phyloP scores from a whole-genome alignment of 2,329 filamentous ascomycete genomes.

The Epicoccum sorghinum region DNA sequence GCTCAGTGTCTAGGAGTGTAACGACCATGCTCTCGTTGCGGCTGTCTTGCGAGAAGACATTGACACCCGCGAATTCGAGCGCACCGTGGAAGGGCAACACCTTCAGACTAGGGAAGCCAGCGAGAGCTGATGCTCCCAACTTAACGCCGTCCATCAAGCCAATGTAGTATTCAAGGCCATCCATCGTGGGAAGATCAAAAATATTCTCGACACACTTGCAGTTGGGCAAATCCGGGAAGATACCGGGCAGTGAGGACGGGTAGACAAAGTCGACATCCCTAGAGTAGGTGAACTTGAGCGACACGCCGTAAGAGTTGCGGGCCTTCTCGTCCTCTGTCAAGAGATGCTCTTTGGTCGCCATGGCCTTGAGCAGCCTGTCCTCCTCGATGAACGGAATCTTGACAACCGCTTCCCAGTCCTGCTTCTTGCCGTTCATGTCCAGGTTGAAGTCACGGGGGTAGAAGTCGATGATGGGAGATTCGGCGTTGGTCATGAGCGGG shows the following conservation, averaged over 20 bases:
- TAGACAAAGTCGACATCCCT: slow-evolving; percentile 79
- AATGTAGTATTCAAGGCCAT: slow-evolving; percentile 83
- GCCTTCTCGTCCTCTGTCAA: slow-evolving; percentile 79
- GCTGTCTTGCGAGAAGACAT: slow-evolving; percentile 94
- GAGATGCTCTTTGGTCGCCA: slow-evolving; percentile 80
- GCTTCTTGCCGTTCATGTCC: slow-evolving; percentile 99
- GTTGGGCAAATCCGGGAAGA: slow-evolving; percentile 86
- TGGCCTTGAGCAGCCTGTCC: slow-evolving; percentile 79
- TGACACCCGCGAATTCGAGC: slow-evolving; percentile 86
- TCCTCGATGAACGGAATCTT: slow-evolving; percentile 99
- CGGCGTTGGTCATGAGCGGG: slow-evolving; percentile 86
- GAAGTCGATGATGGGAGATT: slow-evolving; percentile 96
- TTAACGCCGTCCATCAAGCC: slow-evolving; percentile 85
- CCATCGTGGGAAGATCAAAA: slow-evolving; percentile 90
- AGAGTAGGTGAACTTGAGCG: slow-evolving; percentile 90
- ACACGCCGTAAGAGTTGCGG: slow-evolving; percentile 89
- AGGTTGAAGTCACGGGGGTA: slow-evolving; percentile 96
- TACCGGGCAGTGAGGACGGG: slow-evolving; percentile 82
- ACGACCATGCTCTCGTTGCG: slow-evolving; percentile 96
- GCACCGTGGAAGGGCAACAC: slow-evolving; percentile 82
- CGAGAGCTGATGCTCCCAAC: slow-evolving; percentile 80
- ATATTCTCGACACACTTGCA: slow-evolving; percentile 96
- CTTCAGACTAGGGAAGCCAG: slow-evolving; percentile 90
- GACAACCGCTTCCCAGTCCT: slow-evolving; percentile 99
- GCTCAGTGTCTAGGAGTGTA: slow-evolving; percentile 77